phyloP scores from a whole-genome alignment of 257 asterid species.

The Przewalskia tangutica region DNA sequence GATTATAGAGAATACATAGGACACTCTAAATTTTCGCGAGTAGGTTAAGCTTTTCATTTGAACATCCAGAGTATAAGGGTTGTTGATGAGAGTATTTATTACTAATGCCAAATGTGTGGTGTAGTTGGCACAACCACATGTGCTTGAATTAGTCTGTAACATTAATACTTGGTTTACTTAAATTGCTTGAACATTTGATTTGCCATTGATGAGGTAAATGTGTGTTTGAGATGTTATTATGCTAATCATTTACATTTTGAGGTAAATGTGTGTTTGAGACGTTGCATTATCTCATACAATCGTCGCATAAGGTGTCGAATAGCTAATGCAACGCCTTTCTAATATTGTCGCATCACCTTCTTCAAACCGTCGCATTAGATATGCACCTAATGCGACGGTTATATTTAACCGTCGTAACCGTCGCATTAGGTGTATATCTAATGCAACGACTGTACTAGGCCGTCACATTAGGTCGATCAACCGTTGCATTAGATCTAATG shows the following conservation, averaged over 20 bases:
- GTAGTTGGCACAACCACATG: neutral
- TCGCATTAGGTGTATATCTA: too few species aligned
- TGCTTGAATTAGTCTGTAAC: neutral
- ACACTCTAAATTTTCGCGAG: neutral
- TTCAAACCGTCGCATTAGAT: too few species aligned
- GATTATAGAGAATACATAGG: neutral
- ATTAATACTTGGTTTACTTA: neutral
- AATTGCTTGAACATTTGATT: neutral
- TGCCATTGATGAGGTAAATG: neutral
- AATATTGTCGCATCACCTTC: too few species aligned
- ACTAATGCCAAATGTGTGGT: neutral
- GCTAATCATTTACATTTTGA: neutral
- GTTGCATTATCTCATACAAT: too few species aligned
- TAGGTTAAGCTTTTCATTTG: neutral
- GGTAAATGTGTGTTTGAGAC: too few species aligned
- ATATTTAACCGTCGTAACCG: too few species aligned
- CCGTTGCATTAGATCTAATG: too few species aligned
- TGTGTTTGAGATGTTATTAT: neutral
- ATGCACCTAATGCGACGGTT: too few species aligned
- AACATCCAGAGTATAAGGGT: neutral
- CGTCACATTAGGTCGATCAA: too few species aligned
- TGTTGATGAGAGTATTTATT: neutral
- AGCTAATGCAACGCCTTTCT: too few species aligned
- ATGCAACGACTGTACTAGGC: too few species aligned
- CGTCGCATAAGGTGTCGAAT: too few species aligned